Evolutionary conservation across 2,329 filamentous ascomycete genomes (phyloP).

Genomic region (Fonsecaea erecta): DNA sequence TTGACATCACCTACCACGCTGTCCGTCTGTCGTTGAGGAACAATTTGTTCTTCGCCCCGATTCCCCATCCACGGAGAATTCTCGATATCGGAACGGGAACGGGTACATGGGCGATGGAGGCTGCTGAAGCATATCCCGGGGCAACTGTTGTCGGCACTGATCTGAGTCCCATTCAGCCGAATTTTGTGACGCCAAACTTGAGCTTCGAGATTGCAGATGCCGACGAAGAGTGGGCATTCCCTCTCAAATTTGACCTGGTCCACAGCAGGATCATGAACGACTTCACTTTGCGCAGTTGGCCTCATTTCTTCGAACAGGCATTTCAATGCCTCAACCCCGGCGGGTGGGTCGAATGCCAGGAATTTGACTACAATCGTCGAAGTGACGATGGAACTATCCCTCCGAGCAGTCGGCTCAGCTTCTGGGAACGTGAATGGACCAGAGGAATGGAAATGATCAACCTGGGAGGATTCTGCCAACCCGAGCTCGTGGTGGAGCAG

Average conservation of each 20-base stretch:
- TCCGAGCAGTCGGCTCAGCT: conserved; percentile 17
- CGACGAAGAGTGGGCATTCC: conserved; percentile 61
- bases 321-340: conserved; percentile 44
- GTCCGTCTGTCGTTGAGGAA: conserved; percentile 17
- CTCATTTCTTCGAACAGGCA: conserved; percentile 34
- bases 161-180: conserved; percentile 38
- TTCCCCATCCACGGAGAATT: conserved; percentile 16
- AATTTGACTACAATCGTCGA: conserved; percentile 40
- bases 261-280: conserved; percentile 62
- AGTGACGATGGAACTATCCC: conserved; percentile 26
- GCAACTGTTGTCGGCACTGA: conserved; percentile 34
- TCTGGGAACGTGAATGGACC: conserved; percentile 28
- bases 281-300: conserved; percentile 61
- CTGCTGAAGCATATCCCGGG: conserved; percentile 42
- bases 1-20: conserved; percentile 20
- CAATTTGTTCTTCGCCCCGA: conserved; percentile 26
- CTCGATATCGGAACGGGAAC: conserved; percentile 26
- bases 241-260: conserved; percentile 62
- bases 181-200: conserved; percentile 59
- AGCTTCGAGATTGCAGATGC: conserved; percentile 63
- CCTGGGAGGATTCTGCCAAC: conserved; percentile 18
- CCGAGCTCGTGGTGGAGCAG: conserved; percentile 13
- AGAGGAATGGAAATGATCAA: conserved; percentile 23
- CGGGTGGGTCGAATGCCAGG: conserved; percentile 49
- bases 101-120: conserved; percentile 26